Conservation (phyloP, 176 grass and related monocot genomes). For the Carex cristatella region DNA sequence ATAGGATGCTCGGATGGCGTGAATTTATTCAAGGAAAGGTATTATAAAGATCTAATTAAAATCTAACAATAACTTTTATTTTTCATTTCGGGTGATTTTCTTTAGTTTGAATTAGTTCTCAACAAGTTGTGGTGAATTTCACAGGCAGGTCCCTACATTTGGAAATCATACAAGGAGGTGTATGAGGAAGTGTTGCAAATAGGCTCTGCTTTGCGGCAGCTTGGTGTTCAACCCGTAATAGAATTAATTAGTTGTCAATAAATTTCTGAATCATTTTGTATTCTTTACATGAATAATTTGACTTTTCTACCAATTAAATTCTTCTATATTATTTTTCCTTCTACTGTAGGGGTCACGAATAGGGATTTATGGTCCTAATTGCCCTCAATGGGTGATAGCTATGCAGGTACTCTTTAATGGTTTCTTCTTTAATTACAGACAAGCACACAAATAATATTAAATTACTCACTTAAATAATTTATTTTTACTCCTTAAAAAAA, state of each 20-base stretch:
- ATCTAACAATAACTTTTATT: background rate
- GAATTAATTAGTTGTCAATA: background rate
- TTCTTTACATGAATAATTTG: background rate
- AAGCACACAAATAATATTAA: background rate
- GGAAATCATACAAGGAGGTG: conserved; percentile 94
- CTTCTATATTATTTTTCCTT: conserved; percentile 22
- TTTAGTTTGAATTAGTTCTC: background rate
- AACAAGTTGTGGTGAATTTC: conserved; percentile 7
- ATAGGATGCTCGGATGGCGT: conserved; percentile 92
- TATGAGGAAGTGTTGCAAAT: conserved; percentile 78
- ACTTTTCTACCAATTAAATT: background rate
- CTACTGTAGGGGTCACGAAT: conserved; percentile 53
- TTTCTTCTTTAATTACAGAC: background rate
- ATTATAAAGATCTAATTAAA: conserved; percentile 6
- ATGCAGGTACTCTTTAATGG: conserved; percentile 58
- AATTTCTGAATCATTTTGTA: background rate
- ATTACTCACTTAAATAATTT: background rate
- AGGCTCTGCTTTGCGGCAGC: conserved; percentile 55
- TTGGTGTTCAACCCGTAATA: conserved; percentile 58
- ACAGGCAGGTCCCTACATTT: conserved; percentile 75
- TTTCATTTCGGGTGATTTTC: background rate
- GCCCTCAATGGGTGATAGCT: conserved; percentile 81
- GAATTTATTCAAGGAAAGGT: conserved; percentile 74
- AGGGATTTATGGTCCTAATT: conserved; percentile 89
- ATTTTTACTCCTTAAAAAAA: background rate